Base-by-base conservation (phyloP, 176 grass and related monocot genomes). In the Carex littledalei region DNA sequence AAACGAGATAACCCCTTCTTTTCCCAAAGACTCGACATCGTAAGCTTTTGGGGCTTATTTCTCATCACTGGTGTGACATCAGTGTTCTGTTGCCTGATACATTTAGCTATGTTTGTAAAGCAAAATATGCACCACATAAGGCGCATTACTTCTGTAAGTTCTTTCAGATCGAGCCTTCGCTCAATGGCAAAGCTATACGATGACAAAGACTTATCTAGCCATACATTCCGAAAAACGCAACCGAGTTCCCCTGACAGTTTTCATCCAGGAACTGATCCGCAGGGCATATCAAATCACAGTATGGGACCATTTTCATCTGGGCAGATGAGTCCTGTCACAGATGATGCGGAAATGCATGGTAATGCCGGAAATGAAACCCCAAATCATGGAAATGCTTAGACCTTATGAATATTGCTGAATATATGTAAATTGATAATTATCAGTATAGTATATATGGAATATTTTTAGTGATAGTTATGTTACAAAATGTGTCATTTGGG, bases 21-120 rank as follows among this genome's bases (percentile, higher is more conserved):
- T 52, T 87, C 89, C 16, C 34, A 86, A 3, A 78, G 60, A 4
- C 89, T 94, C 20, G 87, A 84, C 37, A 14, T 91, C 26, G 21
- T 22, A 64, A 91, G 73, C 54, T 94, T 91, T 62, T 53, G 45
- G 17, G 85, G 71, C 61, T 57, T 89, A 12, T 94, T 91, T 34
- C 52, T 94, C 3, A 69, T 89, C 62, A 92, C 85, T 1, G 85
- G 69, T 24, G 49, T 65, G 24, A 84, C 65, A 12, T 86, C 91
- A 75, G 62, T 69, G 8, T 35, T 52, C 4, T 81, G 63, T 45
- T 74, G 57, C 76, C 16, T 89, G 35, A 21, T 77, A 41, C 56
- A 85, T 0, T 57, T 89, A 15, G 26, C 14, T 6, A 24, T 32
- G 41, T 85, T 85, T 65, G 0, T 43, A 8, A 81, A 76, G 9